These are phyloP conservation scores for Myrica gale DNA, from an alignment of 306 rosid species.

Conservation along the genomic window DNA sequence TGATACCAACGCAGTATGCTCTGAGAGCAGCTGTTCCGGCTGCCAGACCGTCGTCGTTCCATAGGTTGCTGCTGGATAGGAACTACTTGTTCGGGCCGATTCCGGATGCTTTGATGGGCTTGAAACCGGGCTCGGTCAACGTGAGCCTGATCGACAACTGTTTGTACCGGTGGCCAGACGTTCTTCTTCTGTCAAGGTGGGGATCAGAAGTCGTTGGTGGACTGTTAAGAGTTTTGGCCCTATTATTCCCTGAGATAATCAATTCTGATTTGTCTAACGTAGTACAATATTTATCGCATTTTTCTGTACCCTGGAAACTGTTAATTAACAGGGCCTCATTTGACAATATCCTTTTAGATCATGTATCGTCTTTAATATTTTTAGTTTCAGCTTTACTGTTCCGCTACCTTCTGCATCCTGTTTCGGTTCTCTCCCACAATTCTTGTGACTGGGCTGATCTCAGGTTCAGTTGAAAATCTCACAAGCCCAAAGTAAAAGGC, in stretches of 20 bases:
- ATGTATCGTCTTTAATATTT: too few species aligned
- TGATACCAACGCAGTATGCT: constrained; percentile 72
- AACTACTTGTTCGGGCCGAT: constrained; percentile 68
- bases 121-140: constrained; percentile 62
- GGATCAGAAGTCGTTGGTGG: constrained; percentile 45
- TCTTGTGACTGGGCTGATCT: too few species aligned
- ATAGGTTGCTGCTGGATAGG: constrained; percentile 61
- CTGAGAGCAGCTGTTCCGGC: constrained; percentile 49
- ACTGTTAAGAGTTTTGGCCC: constrained; percentile 47
- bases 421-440: too few species aligned
- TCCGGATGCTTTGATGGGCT: constrained; percentile 49
- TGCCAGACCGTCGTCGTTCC: constrained; percentile 43
- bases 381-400: too few species aligned
- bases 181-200: constrained; percentile 80
- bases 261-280: too few species aligned
- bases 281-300: too few species aligned
- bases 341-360: too few species aligned
- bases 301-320: too few species aligned
- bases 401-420: too few species aligned
- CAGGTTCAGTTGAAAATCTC: too few species aligned
- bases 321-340: too few species aligned
- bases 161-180: constrained; percentile 58
- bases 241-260: constrained; percentile 38
- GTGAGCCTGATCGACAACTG: constrained; percentile 63
- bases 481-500: too few species aligned